Evolutionary conservation across 805 yeast genomes (phyloP), one percentile per base, ranked within the genome.

Genomic region (Cyberlindnera euphorbiiphila): DNA sequence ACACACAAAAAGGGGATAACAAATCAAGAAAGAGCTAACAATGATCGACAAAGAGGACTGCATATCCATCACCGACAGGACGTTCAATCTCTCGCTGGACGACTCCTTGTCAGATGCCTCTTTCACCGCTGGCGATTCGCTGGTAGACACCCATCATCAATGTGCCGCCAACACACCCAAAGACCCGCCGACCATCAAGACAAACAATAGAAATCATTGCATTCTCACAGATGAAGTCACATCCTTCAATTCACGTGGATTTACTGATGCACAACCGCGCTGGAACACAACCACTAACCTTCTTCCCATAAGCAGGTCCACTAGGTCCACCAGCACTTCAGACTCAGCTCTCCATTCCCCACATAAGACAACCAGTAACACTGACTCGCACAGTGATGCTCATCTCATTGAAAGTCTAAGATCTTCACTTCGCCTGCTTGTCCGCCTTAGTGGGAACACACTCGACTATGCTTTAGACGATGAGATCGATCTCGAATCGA

Each of bases 21-120:
- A 9, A 21, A 11, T 21, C 24, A 21, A 9, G 10, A 9, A 21
- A 9, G 10, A 9, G 10, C 11, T 21, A 21, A 21, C 11, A 21
- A 31, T 29, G 28, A 25, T 33, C 27, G 36, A 37, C 23, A 33
- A 34, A 6, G 46, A 39, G 6, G 50, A 49, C 19, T 34, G 42
- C 20, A 45, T 45, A 15, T 43, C 52, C 9, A 46, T 51, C 31
- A 39, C 46, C 0, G 54, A 51, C 13, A 32, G 30, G 16, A 51
- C 52, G 5, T 49, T 51, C 29, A 52, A 49, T 24, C 39, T 50
- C 14, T 44, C 50, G 4, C 23, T 50, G 22, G 53, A 47, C 5
- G 53, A 49, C 14, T 40, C 42, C 2, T 26, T 32, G 7, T 31
- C 37, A 3, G 45, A 45, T 5, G 17, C 16, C 21, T 39, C 43